Evolutionary conservation across 306 rosid genomes (phyloP), one percentile per base, ranked within the genome.

Genomic region (Cucurbita pepo): DNA sequence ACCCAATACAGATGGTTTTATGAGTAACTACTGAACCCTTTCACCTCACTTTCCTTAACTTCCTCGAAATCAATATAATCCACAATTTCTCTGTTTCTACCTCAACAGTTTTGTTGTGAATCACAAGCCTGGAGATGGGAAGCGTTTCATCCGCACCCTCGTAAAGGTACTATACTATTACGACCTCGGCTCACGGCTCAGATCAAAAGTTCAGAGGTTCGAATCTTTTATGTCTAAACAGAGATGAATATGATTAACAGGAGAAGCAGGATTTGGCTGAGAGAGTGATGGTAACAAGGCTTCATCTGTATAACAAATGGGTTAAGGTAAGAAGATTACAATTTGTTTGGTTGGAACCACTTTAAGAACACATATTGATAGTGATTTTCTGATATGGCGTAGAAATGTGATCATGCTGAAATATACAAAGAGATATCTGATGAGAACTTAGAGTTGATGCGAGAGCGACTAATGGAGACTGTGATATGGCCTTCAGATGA

Each of bases 401-500:
- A 95, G 99, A 91, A 88, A 88, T 95, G 99, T 73, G 75, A 95
- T 60, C 99, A 95, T 81, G 95, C 96, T 52, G 96, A 85, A 81
- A 91, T 95, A 78, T 95, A 95, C 70, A 79, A 95, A 85, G 85
- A 82, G 78, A 95, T 95, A 9, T 89, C 99, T 1, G 88, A 89
- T 72, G 90, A 91, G 80, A 95, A 91, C 84, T 76, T 95, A 88
- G 96, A 88, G 77, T 78, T 95, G 84, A 91, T 95, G 97, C 91
- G 97, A 76, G 99, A 95, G 78, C 72, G 99, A 78, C 96, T 95
- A 55, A 82, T 85, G 48, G 92, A 95, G 80, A 95, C 99, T 30
- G 97, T 95, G 76, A 95, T 89, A 80, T 95, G 99, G 99, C 99
- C 99, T 5, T 91, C 99, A 3, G 99, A 95, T 74, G 97, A 95